These are phyloP conservation scores for Vararia minispora DNA, from an alignment of 768 basidiomycete genomes.

Conservation along the genomic window DNA sequence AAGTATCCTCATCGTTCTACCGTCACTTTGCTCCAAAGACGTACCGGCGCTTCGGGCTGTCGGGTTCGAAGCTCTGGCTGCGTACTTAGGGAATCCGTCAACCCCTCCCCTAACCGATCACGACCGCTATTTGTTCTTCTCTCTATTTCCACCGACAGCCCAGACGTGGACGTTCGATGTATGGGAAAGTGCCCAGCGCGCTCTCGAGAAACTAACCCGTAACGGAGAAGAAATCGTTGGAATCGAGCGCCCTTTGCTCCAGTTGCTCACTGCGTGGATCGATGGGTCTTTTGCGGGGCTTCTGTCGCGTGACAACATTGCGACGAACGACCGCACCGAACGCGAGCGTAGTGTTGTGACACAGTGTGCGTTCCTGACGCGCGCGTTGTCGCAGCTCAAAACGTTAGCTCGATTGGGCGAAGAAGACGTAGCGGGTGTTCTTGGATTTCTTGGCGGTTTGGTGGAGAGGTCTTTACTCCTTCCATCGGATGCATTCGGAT, in stretches of 20 bases:
- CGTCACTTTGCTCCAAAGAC: conserved; percentile 42
- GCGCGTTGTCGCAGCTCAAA: conserved; percentile 37
- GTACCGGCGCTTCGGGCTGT: conserved; percentile 53
- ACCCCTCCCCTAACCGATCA: conserved; percentile 34
- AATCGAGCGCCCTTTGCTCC: conserved; percentile 46
- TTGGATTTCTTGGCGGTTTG: conserved; percentile 49
- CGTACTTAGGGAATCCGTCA: conserved; percentile 56
- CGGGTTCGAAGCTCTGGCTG: conserved; percentile 62
- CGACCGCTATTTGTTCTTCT: conserved; percentile 54
- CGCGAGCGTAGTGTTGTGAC: conserved; percentile 54
- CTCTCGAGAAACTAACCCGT: conserved; percentile 51
- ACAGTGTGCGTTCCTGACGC: conserved; percentile 46
- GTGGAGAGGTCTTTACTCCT: conserved; percentile 40
- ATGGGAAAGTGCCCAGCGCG: conserved; percentile 62
- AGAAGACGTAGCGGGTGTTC: conserved; percentile 40
- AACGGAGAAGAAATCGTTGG: conserved; percentile 52
- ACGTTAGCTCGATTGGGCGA: conserved; percentile 53
- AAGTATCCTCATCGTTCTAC: conserved; percentile 36
- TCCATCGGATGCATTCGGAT: conserved; percentile 11
- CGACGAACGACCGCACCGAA: conserved; percentile 33
- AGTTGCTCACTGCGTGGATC: conserved; percentile 54
- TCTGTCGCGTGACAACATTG: conserved; percentile 21
- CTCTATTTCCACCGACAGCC: conserved; percentile 40
- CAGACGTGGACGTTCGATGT: conserved; percentile 52
- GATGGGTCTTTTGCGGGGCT: conserved; percentile 47